phyloP scores from a whole-genome alignment of 208 protist species.

The Naegleria gruberi region DNA sequence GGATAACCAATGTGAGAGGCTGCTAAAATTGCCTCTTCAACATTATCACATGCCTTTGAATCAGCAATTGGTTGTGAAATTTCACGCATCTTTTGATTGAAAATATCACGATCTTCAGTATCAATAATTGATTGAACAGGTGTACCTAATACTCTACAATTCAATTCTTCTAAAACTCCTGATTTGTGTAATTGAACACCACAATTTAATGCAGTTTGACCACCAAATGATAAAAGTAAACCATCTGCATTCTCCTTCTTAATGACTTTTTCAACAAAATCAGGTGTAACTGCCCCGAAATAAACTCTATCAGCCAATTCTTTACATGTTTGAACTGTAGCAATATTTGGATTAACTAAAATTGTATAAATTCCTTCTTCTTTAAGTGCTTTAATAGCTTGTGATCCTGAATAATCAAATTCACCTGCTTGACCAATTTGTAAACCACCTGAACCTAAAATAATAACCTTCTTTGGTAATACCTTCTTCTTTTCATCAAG shows the following conservation, averaged over 20 bases:
- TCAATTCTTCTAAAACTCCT: constrained; percentile 80
- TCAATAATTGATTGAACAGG: constrained; percentile 84
- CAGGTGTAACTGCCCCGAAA: constrained; percentile 86
- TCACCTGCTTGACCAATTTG: constrained; percentile 97
- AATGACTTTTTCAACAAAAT: constrained; percentile 85
- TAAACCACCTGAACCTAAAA: constrained; percentile 88
- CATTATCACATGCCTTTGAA: constrained; percentile 60
- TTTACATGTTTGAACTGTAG: constrained; percentile 92
- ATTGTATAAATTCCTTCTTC: constrained; percentile 92
- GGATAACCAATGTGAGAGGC: constrained; percentile 80
- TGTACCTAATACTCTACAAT: constrained; percentile 88
- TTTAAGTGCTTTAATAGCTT: constrained; percentile 95
- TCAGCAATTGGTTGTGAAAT: constrained; percentile 85
- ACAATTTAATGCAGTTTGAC: constrained; percentile 97
- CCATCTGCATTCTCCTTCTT: constrained; percentile 84
- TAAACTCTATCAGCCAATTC: constrained; percentile 93
- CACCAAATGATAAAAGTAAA: constrained; percentile 92
- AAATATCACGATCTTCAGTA: constrained; percentile 94
- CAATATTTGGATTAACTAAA: constrained; percentile 98
- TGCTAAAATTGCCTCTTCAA: constrained; percentile 58
- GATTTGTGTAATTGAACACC: constrained; percentile 80
- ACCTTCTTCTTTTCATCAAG: not conserved
- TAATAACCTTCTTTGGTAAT: constrained; percentile 63
- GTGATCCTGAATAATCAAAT: constrained; percentile 97
- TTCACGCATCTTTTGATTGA: constrained; percentile 84